A percentile compares a stretch with the other conserved stretches of the same genome.
Conservation (phyloP, 2,329 filamentous ascomycete species). For the Pseudomassariella vexata region DNA sequence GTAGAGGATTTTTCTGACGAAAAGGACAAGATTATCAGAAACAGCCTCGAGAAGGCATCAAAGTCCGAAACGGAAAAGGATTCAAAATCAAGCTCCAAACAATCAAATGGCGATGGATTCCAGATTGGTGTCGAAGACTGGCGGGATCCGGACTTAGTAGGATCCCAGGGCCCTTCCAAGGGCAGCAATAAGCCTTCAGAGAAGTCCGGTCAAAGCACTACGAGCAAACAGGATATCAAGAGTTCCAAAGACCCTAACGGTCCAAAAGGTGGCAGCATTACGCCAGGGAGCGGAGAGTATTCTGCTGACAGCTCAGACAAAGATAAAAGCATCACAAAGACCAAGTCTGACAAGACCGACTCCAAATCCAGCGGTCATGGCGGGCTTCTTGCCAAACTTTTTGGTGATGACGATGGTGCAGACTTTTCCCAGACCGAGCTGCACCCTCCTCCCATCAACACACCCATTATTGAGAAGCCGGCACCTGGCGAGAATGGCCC, state of each 20-base stretch:
- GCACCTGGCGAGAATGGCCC: conserved; percentile 17
- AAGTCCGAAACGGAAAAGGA: conserved; percentile 21
- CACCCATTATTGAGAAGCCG: conserved; percentile 15
- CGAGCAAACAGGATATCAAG: conserved; percentile 14
- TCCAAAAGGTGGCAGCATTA: conserved; percentile 61
- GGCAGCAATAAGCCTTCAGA: conserved; percentile 16
- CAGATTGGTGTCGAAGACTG: conserved; percentile 83
- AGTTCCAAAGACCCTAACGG: conserved; percentile 26
- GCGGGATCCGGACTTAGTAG: conserved; percentile 71
- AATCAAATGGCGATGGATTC: conserved; percentile 52
- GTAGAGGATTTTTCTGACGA: conserved; percentile 61
- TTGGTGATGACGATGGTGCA: conserved; percentile 36
- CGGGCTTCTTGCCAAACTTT: conserved; percentile 43
- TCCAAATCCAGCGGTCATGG: conserved; percentile 13
- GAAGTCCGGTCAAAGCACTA: conserved; percentile 18
- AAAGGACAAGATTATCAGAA: conserved; percentile 37
- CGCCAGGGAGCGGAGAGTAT: conserved; percentile 69
- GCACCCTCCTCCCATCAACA: conserved; percentile 18
- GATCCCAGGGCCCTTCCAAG: conserved; percentile 24
- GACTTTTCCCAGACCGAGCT: conserved; percentile 23
- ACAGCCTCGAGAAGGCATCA: conserved; percentile 31
- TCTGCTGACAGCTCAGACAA: conserved; percentile 30
- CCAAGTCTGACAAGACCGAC: conserved; percentile 13
- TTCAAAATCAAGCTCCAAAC: conserved; percentile 13
- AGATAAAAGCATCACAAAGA: conserved; percentile 15